Evolutionary conservation across 139 green algal species (phyloP).

Genomic region (Deuterostichococcus epilithicus): DNA sequence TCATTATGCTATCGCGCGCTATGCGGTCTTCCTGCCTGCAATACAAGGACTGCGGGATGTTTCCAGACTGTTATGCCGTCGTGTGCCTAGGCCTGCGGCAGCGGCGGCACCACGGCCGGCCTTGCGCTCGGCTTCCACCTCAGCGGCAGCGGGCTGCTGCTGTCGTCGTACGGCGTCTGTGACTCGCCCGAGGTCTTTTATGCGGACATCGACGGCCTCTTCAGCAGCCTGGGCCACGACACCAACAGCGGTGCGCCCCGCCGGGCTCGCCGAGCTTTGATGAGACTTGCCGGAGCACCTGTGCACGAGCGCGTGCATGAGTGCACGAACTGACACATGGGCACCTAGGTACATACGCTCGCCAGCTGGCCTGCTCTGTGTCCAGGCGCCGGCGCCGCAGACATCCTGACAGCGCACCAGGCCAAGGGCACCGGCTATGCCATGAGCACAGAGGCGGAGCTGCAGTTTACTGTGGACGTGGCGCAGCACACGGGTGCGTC

Average conservation of each 20-base stretch:
- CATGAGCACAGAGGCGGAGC: slow-evolving; percentile 79
- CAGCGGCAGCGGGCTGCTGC: slow-evolving; percentile 29
- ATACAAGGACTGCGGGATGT: not conserved
- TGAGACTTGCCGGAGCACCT: not conserved
- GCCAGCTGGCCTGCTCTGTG: no score
- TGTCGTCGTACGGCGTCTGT: slow-evolving; percentile 81
- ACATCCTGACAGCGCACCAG: slow-evolving; percentile 40
- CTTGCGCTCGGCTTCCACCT: slow-evolving; percentile 74
- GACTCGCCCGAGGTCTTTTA: slow-evolving; percentile 86
- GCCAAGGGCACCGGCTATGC: slow-evolving; percentile 85
- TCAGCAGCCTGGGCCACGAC: slow-evolving; percentile 49
- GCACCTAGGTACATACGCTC: no score
- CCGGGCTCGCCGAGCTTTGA: not conserved
- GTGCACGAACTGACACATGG: no score
- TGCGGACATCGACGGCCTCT: slow-evolving; percentile 64
- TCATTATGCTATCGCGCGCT: not conserved
- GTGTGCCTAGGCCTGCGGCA: slow-evolving; percentile 76
- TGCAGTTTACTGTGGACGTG: slow-evolving; percentile 61
- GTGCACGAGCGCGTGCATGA: no score
- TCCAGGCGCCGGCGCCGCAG: slow-evolving; percentile 1
- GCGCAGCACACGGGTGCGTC: slow-evolving; percentile 54
- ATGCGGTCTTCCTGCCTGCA: not conserved
- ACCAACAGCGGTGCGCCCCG: not conserved
- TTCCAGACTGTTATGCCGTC: not conserved
- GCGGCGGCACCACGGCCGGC: slow-evolving; percentile 82